Evolutionary conservation across 345 rosid species (phyloP), one percentile per base, ranked within the genome.

Genomic region (Bruguiera sexangula): DNA sequence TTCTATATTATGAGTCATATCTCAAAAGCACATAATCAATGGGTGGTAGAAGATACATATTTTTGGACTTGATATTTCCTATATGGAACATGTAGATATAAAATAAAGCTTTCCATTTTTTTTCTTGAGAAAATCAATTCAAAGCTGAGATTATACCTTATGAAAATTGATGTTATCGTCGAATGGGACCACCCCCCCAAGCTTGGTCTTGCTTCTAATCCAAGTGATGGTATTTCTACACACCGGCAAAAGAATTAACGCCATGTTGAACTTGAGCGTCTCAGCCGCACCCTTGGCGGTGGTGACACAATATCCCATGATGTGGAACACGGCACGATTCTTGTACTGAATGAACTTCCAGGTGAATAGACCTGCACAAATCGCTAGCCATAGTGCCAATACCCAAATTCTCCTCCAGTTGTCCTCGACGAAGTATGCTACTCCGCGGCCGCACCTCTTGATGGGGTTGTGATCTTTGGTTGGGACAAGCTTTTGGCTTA

Each of bases 341-440:
- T 76, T 83, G 50, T 91, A 91, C 61, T 91, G 90, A 19, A 85
- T 75, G 83, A 91, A 91, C 74, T 91, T 91, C 89, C 93, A 91
- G 8, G 93, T 69, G 79, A 89, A 91, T 8, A 91, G 81, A 13
- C 88, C 89, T 0, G 84, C 84, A 57, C 93, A 87, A 19, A 88
- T 81, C 30, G 72, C 73, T 37, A 88, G 62, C 89, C 96, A 89
- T 30, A 92, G 73, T 7, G 82, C 81, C 82, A 89, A 27, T 50
- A 89, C 87, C 97, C 96, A 89, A 5, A 89, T 85, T 68, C 97
- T 84, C 79, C 82, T 85, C 96, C 97, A 87, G 31, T 89, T 86
- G 76, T 89, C 97, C 83, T 81, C 78, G n/a, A 89, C 69, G 31
- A 86, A 85, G 70, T 88, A 89, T 29, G 80, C 74, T 6, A 81